Percentiles rank a stretch among this genome's conserved stretches.
Conservation (phyloP, 1,284 basidiomycete species). For the Leccinum fallax region DNA sequence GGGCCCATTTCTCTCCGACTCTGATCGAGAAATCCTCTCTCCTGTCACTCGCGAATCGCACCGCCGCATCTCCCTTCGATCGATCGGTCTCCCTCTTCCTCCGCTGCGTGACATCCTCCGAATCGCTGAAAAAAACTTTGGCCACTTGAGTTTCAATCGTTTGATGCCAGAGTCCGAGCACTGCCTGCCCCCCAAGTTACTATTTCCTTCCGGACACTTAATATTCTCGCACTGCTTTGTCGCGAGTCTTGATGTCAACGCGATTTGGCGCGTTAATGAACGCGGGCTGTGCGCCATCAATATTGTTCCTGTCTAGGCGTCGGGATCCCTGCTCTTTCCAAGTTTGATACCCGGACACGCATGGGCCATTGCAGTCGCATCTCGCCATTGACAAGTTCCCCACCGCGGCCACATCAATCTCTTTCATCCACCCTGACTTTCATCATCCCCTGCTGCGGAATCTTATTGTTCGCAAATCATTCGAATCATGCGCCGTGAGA, state of each 20-base stretch:
- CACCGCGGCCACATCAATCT: conserved; percentile 3
- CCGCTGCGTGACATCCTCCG: not conserved
- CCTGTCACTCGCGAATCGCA: conserved; percentile 13
- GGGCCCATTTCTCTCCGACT: conserved; percentile 5
- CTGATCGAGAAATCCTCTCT: conserved; percentile 15
- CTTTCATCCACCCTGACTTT: not conserved
- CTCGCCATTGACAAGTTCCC: not conserved
- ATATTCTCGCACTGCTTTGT: conserved; percentile 12
- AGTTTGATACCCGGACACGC: conserved; percentile 7
- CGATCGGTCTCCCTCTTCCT: not conserved
- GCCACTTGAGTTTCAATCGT: not conserved
- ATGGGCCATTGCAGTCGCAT: not conserved
- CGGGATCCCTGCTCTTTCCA: not conserved
- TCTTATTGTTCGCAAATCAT: not conserved
- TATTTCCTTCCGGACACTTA: not conserved
- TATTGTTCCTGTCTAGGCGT: not conserved
- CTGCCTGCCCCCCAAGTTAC: not conserved
- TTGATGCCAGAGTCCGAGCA: conserved; percentile 14
- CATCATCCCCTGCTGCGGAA: conserved; percentile 9
- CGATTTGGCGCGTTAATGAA: conserved; percentile 17
- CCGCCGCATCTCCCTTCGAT: not conserved
- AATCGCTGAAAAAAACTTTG: not conserved
- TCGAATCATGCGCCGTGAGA: not conserved
- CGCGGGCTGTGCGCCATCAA: conserved; percentile 15
- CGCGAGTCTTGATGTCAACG: conserved; percentile 8